Evolutionary conservation across 2,329 filamentous ascomycete species (phyloP).

Genomic region (Colletotrichum viniferum): DNA sequence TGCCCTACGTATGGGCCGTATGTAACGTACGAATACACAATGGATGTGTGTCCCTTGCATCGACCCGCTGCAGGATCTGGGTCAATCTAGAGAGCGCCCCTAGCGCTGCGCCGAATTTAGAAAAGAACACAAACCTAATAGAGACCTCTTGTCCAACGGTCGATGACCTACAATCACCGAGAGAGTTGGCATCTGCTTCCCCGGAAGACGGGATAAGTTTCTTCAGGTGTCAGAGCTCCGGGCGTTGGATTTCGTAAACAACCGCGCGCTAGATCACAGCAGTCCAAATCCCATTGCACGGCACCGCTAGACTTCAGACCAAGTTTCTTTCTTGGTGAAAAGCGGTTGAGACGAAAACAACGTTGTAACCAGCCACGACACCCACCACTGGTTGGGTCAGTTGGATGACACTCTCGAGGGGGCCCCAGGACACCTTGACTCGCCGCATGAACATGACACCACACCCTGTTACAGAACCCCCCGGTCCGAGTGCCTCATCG

Average conservation of each 20-base stretch:
- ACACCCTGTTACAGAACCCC: slow-evolving; percentile 10
- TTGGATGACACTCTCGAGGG: background rate
- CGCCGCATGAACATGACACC: slow-evolving; percentile 3
- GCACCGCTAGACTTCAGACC: background rate
- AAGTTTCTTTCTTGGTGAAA: background rate
- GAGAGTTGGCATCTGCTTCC: background rate
- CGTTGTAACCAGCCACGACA: background rate
- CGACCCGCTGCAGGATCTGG: background rate
- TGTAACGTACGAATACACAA: background rate
- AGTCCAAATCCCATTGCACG: background rate
- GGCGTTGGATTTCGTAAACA: background rate
- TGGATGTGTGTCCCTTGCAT: background rate
- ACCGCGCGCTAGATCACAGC: background rate
- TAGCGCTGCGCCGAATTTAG: background rate
- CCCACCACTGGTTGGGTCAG: background rate
- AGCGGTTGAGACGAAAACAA: background rate
- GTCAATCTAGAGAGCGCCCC: background rate
- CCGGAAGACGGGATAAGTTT: background rate
- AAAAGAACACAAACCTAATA: background rate
- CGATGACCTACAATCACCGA: background rate
- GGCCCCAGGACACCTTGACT: background rate
- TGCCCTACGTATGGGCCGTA: background rate
- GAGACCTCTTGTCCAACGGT: background rate
- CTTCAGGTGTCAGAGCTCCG: background rate
- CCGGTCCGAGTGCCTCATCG: slow-evolving; percentile 1